Evolutionary conservation across 495 filamentous ascomycete genomes (phyloP), one percentile per base, ranked within the genome.

Genomic region (Oidiodendron maius): DNA sequence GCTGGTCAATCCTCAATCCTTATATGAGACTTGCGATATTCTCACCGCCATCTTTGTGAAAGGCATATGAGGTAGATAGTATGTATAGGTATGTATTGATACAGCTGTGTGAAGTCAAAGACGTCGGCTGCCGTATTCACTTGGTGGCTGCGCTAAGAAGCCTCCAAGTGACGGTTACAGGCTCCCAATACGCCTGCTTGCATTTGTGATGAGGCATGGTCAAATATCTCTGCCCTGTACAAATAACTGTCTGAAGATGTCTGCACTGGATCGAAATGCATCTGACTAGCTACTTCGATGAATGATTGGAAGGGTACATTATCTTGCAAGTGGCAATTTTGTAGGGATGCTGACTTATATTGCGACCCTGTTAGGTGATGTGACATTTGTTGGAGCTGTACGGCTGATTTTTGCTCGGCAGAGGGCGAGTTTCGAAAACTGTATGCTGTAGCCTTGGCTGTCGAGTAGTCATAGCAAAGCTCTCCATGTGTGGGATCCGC

Each of bases 381-480:
- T 9, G 55, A 47, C 13, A 62, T 12, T 6, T 47, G 43, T 44
- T 48, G 55, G 21, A 55, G 51, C 20, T 55, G 49, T 35, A 49
- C 39, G 18, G 56, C 55, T 1, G 48, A 39, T 30, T 57, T 46
- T 17, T 56, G 51, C 38, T 71, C 64, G 18, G 69, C 53, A 13
- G 71, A 65, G 25, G 70, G 68, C 1, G 64, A 49, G 25, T 64
- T 51, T 41, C 68, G 64, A 12, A 73, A 46, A 16, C 65, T 53
- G 41, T 72, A 72, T 5, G 68, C 57, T 11, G 63, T n/a, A n/a
- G n/a, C n/a, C n/a, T n/a, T n/a, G n/a, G n/a, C 40, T 5, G 66
- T 61, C 3, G 69, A 64, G 26, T 68, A 64, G 3, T 67, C 68
- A 54, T 74, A 76, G 48, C 66, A 73, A 23, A 61, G 65, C 9